These are phyloP conservation scores for Thinopyrum elongatum DNA, from an alignment of 176 grass and related monocot species.

Conservation along the genomic window DNA sequence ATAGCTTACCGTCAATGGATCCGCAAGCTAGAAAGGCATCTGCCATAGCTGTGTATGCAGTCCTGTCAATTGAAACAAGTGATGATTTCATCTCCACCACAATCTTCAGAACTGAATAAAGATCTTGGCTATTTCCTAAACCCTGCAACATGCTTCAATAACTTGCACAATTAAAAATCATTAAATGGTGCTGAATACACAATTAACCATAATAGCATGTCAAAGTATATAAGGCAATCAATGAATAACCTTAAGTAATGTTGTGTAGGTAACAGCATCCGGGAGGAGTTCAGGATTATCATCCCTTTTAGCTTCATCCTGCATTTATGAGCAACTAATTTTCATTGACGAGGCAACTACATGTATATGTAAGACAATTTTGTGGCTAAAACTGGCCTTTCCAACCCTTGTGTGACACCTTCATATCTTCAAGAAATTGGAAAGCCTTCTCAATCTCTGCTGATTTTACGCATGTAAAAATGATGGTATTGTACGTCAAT, in stretches of 20 bases:
- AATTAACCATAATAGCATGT: background rate
- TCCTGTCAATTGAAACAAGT: constrained; percentile 67
- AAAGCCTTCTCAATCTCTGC: constrained; percentile 71
- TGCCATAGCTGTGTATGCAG: constrained; percentile 80
- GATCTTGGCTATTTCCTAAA: constrained; percentile 61
- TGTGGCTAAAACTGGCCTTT: constrained; percentile 91
- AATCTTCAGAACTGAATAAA: constrained; percentile 71
- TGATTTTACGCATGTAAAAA: constrained; percentile 80
- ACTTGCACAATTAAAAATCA: constrained; percentile 30
- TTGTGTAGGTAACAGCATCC: constrained; percentile 90
- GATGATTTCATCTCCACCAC: constrained; percentile 92
- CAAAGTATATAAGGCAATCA: constrained; percentile 20
- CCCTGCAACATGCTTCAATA: constrained; percentile 57
- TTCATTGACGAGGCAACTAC: constrained; percentile 25
- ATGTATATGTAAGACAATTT: constrained; percentile 31
- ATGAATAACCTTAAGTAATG: constrained; percentile 77
- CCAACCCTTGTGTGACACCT: constrained; percentile 87
- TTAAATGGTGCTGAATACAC: background rate
- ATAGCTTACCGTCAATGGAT: constrained; percentile 59
- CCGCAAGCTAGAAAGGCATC: constrained; percentile 79
- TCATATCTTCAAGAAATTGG: constrained; percentile 94
- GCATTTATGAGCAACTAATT: constrained; percentile 46
- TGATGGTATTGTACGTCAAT: constrained; percentile 88
- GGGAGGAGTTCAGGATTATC: constrained; percentile 62
- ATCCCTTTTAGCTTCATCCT: constrained; percentile 75